phyloP scores from a whole-genome alignment of 306 rosid genomes.

The Alnus glutinosa region DNA sequence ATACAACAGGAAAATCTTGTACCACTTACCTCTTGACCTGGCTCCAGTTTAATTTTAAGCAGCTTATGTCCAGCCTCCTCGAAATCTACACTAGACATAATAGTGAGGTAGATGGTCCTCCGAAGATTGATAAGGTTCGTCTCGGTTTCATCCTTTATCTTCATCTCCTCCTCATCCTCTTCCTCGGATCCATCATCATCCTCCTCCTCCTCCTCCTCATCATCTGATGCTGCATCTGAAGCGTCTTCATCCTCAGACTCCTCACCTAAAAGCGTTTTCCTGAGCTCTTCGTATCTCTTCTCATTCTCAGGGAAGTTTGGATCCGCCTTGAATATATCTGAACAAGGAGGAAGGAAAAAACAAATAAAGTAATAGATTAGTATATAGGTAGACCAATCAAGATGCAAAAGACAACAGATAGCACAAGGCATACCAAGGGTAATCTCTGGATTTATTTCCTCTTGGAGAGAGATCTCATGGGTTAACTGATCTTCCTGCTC shows the following conservation, averaged over 20 bases:
- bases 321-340: conserved; percentile 84
- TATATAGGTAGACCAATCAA: conserved; percentile 13
- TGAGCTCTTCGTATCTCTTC: conserved; percentile 78
- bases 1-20: conserved; percentile 20
- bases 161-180: conserved; percentile 71
- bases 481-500: conserved; percentile 66
- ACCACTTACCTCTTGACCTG: conserved; percentile 89
- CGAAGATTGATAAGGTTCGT: conserved; percentile 89
- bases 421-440: conserved; percentile 44
- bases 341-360: neutral
- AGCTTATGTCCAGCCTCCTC: conserved; percentile 99
- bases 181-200: conserved; percentile 58
- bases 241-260: conserved; percentile 68
- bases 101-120: conserved; percentile 86
- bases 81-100: conserved; percentile 95
- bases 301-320: conserved; percentile 75
- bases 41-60: conserved; percentile 89
- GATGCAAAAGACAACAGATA: conserved; percentile 7
- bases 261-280: conserved; percentile 70
- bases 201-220: conserved; percentile 29
- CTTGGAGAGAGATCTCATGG: conserved; percentile 56
- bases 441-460: conserved; percentile 49
- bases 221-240: conserved; percentile 63
- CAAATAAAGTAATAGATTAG: conserved; percentile 7
- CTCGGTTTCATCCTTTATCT: conserved; percentile 86